These are phyloP conservation scores for Phytopythium aichiense DNA, from an alignment of 352 stramenopile species.

Conservation along the genomic window DNA sequence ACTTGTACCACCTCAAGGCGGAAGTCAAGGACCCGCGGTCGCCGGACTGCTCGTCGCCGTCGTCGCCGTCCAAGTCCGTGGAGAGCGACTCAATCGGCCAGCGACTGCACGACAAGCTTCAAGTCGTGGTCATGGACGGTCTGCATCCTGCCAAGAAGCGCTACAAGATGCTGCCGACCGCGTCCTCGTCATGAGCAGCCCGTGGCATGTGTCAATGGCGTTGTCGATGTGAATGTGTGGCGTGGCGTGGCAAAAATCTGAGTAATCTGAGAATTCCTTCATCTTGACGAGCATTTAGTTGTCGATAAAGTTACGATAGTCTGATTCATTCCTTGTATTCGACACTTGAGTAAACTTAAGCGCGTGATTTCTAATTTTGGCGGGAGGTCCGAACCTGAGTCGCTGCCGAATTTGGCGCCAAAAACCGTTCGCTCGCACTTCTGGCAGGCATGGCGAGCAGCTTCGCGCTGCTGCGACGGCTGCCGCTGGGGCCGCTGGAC, in stretches of 20 bases:
- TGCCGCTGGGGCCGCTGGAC: constrained; percentile 60
- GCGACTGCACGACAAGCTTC: not conserved
- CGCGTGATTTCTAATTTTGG: not conserved
- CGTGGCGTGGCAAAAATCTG: no score
- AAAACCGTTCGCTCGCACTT: not conserved
- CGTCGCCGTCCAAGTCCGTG: constrained; percentile 6
- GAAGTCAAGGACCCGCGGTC: constrained; percentile 15
- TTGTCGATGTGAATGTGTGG: no score
- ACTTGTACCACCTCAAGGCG: constrained; percentile 81
- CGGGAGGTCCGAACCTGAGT: not conserved
- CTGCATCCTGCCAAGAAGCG: constrained; percentile 32
- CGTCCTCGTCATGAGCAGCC: no score
- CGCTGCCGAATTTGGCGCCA: not conserved
- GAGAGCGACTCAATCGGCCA: constrained; percentile 1
- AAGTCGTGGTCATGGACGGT: constrained; percentile 8
- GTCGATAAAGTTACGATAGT: no score
- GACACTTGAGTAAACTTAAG: not conserved
- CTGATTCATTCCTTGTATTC: no score
- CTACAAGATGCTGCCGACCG: constrained; percentile 37
- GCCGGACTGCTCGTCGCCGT: constrained; percentile 8
- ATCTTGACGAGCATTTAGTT: no score
- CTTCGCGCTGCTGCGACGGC: constrained; percentile 55
- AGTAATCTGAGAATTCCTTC: no score
- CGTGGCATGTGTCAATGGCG: no score
- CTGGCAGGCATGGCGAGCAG: constrained; percentile 28